Conservation (phyloP, 108 stramenopile species). For the Skeletonema potamos region DNA sequence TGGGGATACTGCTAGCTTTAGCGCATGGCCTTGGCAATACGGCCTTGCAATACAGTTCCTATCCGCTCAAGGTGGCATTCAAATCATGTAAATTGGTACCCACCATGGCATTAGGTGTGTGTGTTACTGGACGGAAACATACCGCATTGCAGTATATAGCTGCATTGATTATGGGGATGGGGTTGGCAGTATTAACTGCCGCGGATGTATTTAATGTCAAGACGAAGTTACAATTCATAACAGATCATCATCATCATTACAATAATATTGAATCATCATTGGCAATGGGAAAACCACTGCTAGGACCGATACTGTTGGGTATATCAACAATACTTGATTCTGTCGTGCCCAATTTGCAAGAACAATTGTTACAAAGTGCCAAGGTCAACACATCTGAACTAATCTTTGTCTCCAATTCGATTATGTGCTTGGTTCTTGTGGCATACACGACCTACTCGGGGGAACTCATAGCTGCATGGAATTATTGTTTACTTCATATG, state of each 20-base stretch:
- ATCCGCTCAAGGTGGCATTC: slow-evolving; percentile 49
- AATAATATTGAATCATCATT: too few relatives aligned
- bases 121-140: slow-evolving; percentile 27
- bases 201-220: slow-evolving; percentile 21
- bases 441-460: slow-evolving; percentile 20
- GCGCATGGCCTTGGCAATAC: slow-evolving; percentile 37
- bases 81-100: slow-evolving; percentile 49
- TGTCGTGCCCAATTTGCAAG: slow-evolving; percentile 38
- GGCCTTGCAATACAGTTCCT: slow-evolving; percentile 31
- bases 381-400: slow-evolving; percentile 36
- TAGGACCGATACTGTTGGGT: slow-evolving; percentile 28
- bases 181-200: slow-evolving; percentile 33
- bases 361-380: slow-evolving; percentile 33
- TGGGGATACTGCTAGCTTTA: slow-evolving; percentile 21
- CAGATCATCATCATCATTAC: not conserved
- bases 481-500: slow-evolving; percentile 13
- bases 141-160: slow-evolving; percentile 37
- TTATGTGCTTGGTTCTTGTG: slow-evolving; percentile 37
- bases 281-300: too few relatives aligned
- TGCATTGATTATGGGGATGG: slow-evolving; percentile 43
- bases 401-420: slow-evolving; percentile 33
- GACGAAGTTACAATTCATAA: not conserved
- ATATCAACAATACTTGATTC: slow-evolving; percentile 39
- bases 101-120: slow-evolving; percentile 42
- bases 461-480: slow-evolving; percentile 23